These are phyloP conservation scores for Paraconiothyrium brasiliense DNA, from an alignment of 2,329 filamentous ascomycete genomes.

Conservation along the genomic window DNA sequence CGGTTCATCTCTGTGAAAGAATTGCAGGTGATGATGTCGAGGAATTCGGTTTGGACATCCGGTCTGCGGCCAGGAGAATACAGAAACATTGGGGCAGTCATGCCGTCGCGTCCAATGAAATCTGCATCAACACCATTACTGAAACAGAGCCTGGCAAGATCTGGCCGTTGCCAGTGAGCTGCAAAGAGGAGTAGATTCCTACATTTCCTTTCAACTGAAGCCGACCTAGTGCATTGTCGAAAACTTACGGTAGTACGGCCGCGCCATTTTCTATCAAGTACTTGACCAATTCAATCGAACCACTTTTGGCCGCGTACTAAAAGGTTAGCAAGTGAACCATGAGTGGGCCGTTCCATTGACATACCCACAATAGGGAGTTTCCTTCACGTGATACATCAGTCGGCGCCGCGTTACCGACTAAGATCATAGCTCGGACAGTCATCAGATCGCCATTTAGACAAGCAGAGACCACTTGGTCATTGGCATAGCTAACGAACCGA, in stretches of 20 bases:
- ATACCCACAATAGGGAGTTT: conserved; percentile 11
- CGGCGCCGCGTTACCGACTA: conserved; percentile 8
- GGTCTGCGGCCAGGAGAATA: not conserved
- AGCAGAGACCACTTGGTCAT: not conserved
- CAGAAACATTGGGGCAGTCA: conserved; percentile 11
- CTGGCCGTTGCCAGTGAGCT: not conserved
- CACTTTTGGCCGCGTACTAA: conserved; percentile 15
- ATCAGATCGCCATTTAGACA: conserved; percentile 12
- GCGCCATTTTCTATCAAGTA: conserved; percentile 13
- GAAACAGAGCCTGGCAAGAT: not conserved
- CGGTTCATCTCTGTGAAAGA: conserved; percentile 15
- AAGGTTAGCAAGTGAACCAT: not conserved
- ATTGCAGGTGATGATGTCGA: conserved; percentile 19
- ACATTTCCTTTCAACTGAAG: not conserved
- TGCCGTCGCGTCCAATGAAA: conserved; percentile 7
- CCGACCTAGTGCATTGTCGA: not conserved
- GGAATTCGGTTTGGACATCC: conserved; percentile 13
- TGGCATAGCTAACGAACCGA: not conserved
- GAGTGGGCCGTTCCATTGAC: not conserved
- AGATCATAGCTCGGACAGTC: conserved; percentile 12
- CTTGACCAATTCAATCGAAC: conserved; percentile 1
- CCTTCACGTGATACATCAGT: conserved; percentile 12
- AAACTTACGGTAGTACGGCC: conserved; percentile 9
- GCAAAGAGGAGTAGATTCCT: not conserved
- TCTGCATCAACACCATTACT: conserved; percentile 13